Evolutionary conservation across 2,329 filamentous ascomycete species (phyloP).

Genomic region (Penicillium griseofulvum): DNA sequence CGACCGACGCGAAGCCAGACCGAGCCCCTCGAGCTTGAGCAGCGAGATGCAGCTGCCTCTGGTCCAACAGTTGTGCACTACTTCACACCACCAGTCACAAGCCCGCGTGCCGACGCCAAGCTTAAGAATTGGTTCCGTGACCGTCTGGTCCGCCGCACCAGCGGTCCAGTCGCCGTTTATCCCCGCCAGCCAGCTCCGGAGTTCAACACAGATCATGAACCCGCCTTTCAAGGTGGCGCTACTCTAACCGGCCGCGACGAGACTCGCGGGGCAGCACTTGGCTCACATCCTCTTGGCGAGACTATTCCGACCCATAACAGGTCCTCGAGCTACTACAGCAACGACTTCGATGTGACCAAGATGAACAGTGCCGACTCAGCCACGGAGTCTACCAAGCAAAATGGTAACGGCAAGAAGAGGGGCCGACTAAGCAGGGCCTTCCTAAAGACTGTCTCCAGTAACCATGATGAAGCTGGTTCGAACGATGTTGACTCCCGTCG

Average conservation of each 20-base stretch:
- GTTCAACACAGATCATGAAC: slow-evolving; percentile 13
- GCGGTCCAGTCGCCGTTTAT: slow-evolving; percentile 23
- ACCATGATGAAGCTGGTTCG: slow-evolving; percentile 19
- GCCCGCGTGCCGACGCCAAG: slow-evolving; percentile 32
- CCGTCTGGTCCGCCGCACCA: slow-evolving; percentile 29
- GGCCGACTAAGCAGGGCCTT: slow-evolving; percentile 29
- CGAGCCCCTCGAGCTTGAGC: neutral
- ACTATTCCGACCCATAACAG: slow-evolving; percentile 16
- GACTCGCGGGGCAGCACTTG: slow-evolving; percentile 25
- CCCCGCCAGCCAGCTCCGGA: slow-evolving; percentile 25
- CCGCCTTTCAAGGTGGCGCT: slow-evolving; percentile 24
- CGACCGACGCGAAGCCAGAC: neutral
- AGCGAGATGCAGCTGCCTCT: slow-evolving; percentile 14
- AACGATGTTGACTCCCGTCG: slow-evolving; percentile 14
- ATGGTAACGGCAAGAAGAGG: slow-evolving; percentile 19
- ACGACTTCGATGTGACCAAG: slow-evolving; percentile 14
- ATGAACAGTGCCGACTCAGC: slow-evolving; percentile 14
- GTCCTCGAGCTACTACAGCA: slow-evolving; percentile 13
- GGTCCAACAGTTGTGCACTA: slow-evolving; percentile 10
- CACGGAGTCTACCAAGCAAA: slow-evolving; percentile 10
- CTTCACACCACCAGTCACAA: slow-evolving; percentile 19
- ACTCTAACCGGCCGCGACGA: slow-evolving; percentile 18
- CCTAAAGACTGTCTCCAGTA: slow-evolving; percentile 26
- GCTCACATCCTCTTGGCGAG: slow-evolving; percentile 34
- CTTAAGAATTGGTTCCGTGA: slow-evolving; percentile 37